Evolutionary conservation across 1,139 yeast species (phyloP).

Genomic region (Citeromyces hawaiiensis): DNA sequence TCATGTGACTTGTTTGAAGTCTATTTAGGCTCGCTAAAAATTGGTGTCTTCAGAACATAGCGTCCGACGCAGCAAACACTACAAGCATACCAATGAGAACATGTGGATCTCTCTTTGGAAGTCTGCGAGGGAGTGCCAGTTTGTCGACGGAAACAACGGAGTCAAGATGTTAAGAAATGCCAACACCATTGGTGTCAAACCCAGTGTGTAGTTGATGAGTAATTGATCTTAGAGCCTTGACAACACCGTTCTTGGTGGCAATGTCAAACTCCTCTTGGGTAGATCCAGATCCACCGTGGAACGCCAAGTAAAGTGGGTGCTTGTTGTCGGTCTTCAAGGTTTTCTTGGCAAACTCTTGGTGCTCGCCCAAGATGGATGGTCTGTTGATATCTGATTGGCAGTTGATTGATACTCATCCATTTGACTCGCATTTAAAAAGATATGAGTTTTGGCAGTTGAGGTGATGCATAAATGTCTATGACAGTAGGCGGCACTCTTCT

Average conservation of each 20-base stretch:
- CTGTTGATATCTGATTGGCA: no score
- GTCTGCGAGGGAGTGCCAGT: slow-evolving; percentile 62
- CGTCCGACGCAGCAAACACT: no score
- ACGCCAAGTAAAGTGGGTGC: slow-evolving; percentile 89
- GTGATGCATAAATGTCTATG: no score
- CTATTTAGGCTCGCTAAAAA: no score
- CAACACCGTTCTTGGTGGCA: slow-evolving; percentile 90
- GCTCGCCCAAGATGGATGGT: slow-evolving; percentile 92
- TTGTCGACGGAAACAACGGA: slow-evolving; percentile 72
- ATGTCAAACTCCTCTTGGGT: slow-evolving; percentile 81
- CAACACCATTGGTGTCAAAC: slow-evolving; percentile 34
- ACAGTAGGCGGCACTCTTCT: no score
- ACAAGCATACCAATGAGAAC: slow-evolving; percentile 51
- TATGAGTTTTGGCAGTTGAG: no score
- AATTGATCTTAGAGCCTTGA: slow-evolving; percentile 30
- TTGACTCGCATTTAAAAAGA: no score
- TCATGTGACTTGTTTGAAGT: no score
- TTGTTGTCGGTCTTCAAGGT: slow-evolving; percentile 37
- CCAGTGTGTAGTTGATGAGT: no score
- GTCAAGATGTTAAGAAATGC: slow-evolving; percentile 67
- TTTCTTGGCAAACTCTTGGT: slow-evolving; percentile 74
- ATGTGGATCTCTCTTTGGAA: slow-evolving; percentile 69
- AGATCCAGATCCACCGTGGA: slow-evolving; percentile 99
- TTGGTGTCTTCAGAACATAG: no score
- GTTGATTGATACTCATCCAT: no score